These are phyloP conservation scores for Arxiozyma bovina DNA, from an alignment of 1,139 yeast species.

Conservation along the genomic window DNA sequence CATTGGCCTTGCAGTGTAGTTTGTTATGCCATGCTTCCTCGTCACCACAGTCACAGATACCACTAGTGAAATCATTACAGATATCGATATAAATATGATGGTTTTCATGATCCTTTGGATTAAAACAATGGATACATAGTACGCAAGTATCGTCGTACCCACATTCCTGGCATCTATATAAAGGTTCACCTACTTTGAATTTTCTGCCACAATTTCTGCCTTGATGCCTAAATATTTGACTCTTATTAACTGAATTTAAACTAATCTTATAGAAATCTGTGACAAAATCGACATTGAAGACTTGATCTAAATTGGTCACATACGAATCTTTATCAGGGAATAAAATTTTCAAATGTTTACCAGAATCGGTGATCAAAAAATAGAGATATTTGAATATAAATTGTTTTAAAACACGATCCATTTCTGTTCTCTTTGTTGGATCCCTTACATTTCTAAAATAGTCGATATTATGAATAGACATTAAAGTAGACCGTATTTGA, in stretches of 20 bases:
- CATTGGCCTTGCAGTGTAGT: slow-evolving; percentile 39
- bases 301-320: slow-evolving; percentile 14
- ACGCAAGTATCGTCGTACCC: slow-evolving; percentile 72
- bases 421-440: slow-evolving; percentile 24
- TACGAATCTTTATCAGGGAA: slow-evolving; percentile 12
- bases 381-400: slow-evolving; percentile 23
- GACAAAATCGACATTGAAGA: slow-evolving; percentile 9
- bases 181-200: slow-evolving; percentile 51
- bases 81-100: slow-evolving; percentile 52
- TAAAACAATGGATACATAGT: slow-evolving; percentile 60
- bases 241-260: slow-evolving; percentile 1
- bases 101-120: slow-evolving; percentile 53
- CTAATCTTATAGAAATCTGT: slow-evolving; percentile 8
- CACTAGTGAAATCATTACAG: slow-evolving; percentile 43
- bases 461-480: slow-evolving; percentile 18
- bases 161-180: slow-evolving; percentile 59
- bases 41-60: slow-evolving; percentile 68
- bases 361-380: slow-evolving; percentile 19
- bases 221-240: slow-evolving; percentile 29
- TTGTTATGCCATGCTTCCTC: slow-evolving; percentile 47
- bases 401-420: slow-evolving; percentile 22
- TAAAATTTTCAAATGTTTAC: slow-evolving; percentile 16
- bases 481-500: slow-evolving; percentile 11
- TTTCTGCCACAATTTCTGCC: slow-evolving; percentile 58
- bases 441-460: slow-evolving; percentile 19